phyloP scores from a whole-genome alignment of 192 early-diverging fungal species.

The Cladochytrium replicatum region DNA sequence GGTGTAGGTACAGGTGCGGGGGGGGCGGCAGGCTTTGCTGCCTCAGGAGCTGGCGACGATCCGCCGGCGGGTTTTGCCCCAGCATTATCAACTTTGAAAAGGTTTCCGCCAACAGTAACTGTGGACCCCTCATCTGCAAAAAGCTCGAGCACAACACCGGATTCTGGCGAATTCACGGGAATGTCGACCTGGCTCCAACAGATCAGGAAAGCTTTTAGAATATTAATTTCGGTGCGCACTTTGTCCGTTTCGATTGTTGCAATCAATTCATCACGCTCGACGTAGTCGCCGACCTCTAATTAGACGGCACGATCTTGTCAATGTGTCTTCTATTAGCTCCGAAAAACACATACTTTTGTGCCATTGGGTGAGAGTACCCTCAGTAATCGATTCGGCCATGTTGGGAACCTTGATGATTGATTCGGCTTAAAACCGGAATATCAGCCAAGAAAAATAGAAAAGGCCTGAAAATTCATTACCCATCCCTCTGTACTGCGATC shows the following conservation, averaged over 20 bases:
- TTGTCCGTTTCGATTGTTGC: constrained; percentile 99
- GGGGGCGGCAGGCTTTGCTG: too few species aligned
- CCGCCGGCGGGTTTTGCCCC: constrained; percentile 53
- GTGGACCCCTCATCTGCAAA: constrained; percentile 81
- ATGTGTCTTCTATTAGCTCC: too few species aligned
- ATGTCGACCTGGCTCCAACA: constrained; percentile 98
- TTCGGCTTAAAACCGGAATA: too few species aligned
- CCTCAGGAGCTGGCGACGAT: constrained; percentile 8
- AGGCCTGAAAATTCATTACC: too few species aligned
- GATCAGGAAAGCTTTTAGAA: too few species aligned
- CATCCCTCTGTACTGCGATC: too few species aligned
- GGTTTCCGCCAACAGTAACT: constrained; percentile 80
- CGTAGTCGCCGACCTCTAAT: constrained; percentile 94
- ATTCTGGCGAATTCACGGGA: constrained; percentile 90
- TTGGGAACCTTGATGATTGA: constrained; percentile 87
- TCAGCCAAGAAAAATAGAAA: too few species aligned
- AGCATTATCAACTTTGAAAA: constrained; percentile 84
- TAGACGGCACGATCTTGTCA: too few species aligned
- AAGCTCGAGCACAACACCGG: constrained; percentile 75
- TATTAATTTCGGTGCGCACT: constrained; percentile 45
- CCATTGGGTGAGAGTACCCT: constrained; percentile 94
- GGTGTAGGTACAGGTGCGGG: too few species aligned
- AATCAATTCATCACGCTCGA: constrained; percentile 88
- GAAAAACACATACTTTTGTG: constrained; percentile 84
- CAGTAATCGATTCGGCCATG: constrained; percentile 97